These are phyloP conservation scores for Annulohypoxylon truncatum DNA, from an alignment of 2,329 filamentous ascomycete genomes.

Conservation along the genomic window DNA sequence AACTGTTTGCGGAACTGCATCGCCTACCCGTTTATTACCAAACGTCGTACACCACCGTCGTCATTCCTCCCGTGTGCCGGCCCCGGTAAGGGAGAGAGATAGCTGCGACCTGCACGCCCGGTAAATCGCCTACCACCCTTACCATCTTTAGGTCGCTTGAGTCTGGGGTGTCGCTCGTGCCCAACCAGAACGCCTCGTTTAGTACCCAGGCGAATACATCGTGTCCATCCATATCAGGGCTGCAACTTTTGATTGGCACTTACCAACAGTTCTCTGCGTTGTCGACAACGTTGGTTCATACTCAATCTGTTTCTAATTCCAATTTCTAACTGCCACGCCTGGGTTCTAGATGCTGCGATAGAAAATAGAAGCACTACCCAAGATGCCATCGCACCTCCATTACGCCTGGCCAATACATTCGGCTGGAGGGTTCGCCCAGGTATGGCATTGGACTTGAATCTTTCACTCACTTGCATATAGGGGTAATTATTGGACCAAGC, in stretches of 20 bases:
- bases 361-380: conserved; percentile 32
- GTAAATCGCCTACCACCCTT: conserved; percentile 14
- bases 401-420: conserved; percentile 28
- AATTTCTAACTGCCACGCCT: conserved; percentile 37
- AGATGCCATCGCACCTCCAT: conserved; percentile 36
- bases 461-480: conserved; percentile 33
- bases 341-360: conserved; percentile 39
- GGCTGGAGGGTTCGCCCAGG: conserved; percentile 5
- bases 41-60: conserved; percentile 35
- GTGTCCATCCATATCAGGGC: conserved; percentile 17
- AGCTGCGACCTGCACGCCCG: conserved; percentile 31
- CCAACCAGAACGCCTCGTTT: conserved; percentile 33
- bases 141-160: conserved; percentile 17
- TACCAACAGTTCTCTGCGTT: conserved; percentile 31
- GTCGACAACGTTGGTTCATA: conserved; percentile 27
- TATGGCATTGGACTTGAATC: conserved; percentile 26
- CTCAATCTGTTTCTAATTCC: conserved; percentile 38
- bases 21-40: conserved; percentile 32
- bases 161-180: conserved; percentile 35
- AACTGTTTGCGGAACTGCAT: conserved; percentile 33
- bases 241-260: conserved; percentile 29
- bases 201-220: conserved; percentile 21
- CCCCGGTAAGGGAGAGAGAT: conserved; percentile 28
- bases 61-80: conserved; percentile 33
- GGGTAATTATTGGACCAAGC: conserved; percentile 35